A percentile compares a stretch with the other conserved stretches of the same genome.
Conservation (phyloP, 1,284 basidiomycete genomes). For the Cryptococcus deneoformans region DNA sequence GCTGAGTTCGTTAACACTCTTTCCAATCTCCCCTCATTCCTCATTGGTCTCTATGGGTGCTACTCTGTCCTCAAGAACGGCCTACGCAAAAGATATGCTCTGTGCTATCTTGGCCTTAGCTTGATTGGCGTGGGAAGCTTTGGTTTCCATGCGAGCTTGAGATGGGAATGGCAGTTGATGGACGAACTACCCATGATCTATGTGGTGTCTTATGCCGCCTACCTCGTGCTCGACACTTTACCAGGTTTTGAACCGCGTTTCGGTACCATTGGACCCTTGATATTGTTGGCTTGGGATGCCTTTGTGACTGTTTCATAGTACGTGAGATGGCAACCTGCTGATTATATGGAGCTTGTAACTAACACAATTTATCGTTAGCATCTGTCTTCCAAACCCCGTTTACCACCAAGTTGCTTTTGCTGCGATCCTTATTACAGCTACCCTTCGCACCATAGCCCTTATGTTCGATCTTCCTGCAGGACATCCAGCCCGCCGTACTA, state of each 20-base stretch:
- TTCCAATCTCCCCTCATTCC: constrained; percentile 52
- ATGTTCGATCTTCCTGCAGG: constrained; percentile 26
- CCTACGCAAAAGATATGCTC: constrained; percentile 33
- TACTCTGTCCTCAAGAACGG: constrained; percentile 21
- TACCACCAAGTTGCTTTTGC: constrained; percentile 56
- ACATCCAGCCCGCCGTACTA: constrained; percentile 23
- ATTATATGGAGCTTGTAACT: background rate
- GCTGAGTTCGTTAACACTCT: constrained; percentile 51
- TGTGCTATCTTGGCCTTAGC: constrained; percentile 40
- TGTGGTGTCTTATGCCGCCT: constrained; percentile 39
- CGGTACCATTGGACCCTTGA: constrained; percentile 30
- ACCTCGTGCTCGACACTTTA: constrained; percentile 41
- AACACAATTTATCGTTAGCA: constrained; percentile 27
- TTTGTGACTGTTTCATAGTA: constrained; percentile 50
- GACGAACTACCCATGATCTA: constrained; percentile 52
- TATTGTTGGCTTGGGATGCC: constrained; percentile 34
- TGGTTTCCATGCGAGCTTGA: constrained; percentile 47
- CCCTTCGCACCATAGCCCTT: constrained; percentile 39
- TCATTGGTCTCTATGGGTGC: constrained; percentile 47
- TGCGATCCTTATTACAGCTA: constrained; percentile 43
- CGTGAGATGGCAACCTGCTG: background rate
- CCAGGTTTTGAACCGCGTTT: constrained; percentile 36
- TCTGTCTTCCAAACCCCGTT: constrained; percentile 53
- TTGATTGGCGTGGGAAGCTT: constrained; percentile 46
- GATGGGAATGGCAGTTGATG: constrained; percentile 50